phyloP scores from a whole-genome alignment of 805 yeast species.

The Teunomyces stri region DNA sequence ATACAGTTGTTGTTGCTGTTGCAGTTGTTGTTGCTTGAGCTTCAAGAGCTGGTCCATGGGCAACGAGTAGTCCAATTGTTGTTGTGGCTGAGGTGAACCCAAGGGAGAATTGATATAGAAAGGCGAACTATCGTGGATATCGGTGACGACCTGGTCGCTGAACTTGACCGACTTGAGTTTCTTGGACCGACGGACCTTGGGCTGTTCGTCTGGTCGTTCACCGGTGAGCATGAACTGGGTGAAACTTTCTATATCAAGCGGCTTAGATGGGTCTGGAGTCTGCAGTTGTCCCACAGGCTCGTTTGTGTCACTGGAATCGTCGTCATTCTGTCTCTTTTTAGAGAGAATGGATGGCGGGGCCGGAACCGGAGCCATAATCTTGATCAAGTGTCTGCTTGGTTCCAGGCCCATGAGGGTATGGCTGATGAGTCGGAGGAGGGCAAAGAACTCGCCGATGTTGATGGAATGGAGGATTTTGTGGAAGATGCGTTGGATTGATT shows the following conservation, averaged over 20 bases:
- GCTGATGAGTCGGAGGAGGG: conserved; percentile 73
- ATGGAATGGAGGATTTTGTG: conserved; percentile 52
- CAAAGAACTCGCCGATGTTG: conserved; percentile 89
- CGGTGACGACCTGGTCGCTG: conserved; percentile 61
- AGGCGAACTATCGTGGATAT: conserved; percentile 28
- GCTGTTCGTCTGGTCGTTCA: conserved; percentile 52
- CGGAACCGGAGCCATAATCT: conserved; percentile 63
- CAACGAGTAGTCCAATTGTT: conserved; percentile 53
- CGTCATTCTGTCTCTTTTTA: conserved; percentile 53
- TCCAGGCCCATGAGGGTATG: conserved; percentile 58
- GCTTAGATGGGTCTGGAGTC: conserved; percentile 18
- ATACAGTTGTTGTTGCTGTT: conserved; percentile 2
- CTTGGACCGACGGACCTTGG: conserved; percentile 39
- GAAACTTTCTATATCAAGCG: conserved; percentile 80
- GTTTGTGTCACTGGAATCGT: conserved; percentile 23
- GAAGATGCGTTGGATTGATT: conserved; percentile 51
- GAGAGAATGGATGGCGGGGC: conserved; percentile 76
- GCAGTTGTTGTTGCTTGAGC: conserved; percentile 19
- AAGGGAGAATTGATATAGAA: conserved; percentile 15
- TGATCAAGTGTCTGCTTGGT: conserved; percentile 55
- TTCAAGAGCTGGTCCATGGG: conserved; percentile 76
- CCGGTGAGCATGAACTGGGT: conserved; percentile 84
- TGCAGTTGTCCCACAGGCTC: neutral
- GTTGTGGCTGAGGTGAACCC: conserved; percentile 21
- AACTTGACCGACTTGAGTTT: conserved; percentile 65